phyloP scores from a whole-genome alignment of 208 protist genomes.

The Crithidia sp. region DNA sequence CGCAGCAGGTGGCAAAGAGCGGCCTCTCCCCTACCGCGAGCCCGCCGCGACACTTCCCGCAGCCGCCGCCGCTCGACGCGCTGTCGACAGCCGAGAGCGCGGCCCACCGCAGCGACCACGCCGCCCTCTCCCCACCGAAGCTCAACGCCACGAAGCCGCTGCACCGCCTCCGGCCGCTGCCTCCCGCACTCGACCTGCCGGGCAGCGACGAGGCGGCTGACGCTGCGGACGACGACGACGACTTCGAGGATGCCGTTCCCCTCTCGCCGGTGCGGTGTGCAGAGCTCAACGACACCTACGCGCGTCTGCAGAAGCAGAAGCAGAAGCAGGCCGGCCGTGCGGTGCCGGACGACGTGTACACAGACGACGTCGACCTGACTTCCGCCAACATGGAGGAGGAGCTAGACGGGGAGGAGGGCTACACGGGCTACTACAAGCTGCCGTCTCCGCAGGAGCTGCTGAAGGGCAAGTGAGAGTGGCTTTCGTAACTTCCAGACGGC shows the following conservation, averaged over 20 bases:
- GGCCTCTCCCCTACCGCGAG: conserved; percentile 6
- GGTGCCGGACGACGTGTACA: conserved; percentile 41
- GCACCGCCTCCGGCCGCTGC: conserved; percentile 3
- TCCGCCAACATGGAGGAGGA: conserved; percentile 45
- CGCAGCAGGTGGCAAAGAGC: background rate
- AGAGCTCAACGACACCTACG: conserved; percentile 65
- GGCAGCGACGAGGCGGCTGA: conserved; percentile 21
- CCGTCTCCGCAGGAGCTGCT: conserved; percentile 14
- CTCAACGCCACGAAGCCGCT: conserved; percentile 40
- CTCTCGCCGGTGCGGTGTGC: conserved; percentile 70
- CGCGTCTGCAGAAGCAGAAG: conserved; percentile 22
- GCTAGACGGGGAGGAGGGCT: conserved; percentile 51
- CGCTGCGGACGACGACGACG: conserved; percentile 64
- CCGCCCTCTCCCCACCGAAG: conserved; percentile 26
- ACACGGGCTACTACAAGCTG: conserved; percentile 51
- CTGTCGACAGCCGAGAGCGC: background rate
- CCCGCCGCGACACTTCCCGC: background rate
- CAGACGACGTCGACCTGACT: conserved; percentile 43
- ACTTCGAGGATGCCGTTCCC: conserved; percentile 84
- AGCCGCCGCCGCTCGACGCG: conserved; percentile 28
- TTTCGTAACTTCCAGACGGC: background rate
- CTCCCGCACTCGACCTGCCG: conserved; percentile 7
- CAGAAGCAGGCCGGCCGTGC: background rate
- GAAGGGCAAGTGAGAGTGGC: conserved; percentile 7
- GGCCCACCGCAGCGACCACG: background rate